These are phyloP conservation scores for Moelleriella libera DNA, from an alignment of 2,329 filamentous ascomycete species.

Conservation along the genomic window DNA sequence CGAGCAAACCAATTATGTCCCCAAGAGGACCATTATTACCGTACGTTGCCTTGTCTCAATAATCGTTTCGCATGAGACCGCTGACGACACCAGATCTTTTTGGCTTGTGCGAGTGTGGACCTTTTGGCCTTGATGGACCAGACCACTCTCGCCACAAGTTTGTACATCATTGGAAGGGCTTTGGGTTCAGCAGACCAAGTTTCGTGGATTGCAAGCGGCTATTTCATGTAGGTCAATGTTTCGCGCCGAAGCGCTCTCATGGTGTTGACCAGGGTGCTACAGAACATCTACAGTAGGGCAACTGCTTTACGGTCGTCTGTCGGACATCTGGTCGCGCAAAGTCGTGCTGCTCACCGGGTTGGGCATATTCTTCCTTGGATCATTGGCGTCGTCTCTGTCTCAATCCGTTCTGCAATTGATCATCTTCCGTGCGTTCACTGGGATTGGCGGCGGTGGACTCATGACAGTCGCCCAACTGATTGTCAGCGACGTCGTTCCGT, in stretches of 20 bases:
- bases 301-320: slow-evolving; percentile 28
- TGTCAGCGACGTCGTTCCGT: slow-evolving; percentile 55
- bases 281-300: slow-evolving; percentile 32
- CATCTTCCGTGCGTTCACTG: slow-evolving; percentile 25
- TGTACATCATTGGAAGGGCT: slow-evolving; percentile 37
- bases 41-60: slow-evolving; percentile 12
- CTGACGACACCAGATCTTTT: slow-evolving; percentile 31
- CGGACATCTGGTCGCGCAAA: slow-evolving; percentile 32
- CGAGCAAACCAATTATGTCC: slow-evolving; percentile 42
- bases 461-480: slow-evolving; percentile 56
- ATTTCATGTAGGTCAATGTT: slow-evolving; percentile 31
- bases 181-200: slow-evolving; percentile 33
- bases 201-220: slow-evolving; percentile 40
- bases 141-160: slow-evolving; percentile 38
- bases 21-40: slow-evolving; percentile 34
- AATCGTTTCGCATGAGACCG: background rate
- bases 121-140: slow-evolving; percentile 42
- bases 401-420: slow-evolving; percentile 24
- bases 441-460: slow-evolving; percentile 57
- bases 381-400: slow-evolving; percentile 26
- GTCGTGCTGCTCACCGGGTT: slow-evolving; percentile 22
- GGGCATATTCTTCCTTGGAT: slow-evolving; percentile 27
- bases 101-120: slow-evolving; percentile 41
- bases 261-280: too few relatives aligned
- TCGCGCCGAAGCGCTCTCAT: background rate